These are phyloP conservation scores for Populus nigra DNA, from an alignment of 345 rosid genomes.

Conservation along the genomic window DNA sequence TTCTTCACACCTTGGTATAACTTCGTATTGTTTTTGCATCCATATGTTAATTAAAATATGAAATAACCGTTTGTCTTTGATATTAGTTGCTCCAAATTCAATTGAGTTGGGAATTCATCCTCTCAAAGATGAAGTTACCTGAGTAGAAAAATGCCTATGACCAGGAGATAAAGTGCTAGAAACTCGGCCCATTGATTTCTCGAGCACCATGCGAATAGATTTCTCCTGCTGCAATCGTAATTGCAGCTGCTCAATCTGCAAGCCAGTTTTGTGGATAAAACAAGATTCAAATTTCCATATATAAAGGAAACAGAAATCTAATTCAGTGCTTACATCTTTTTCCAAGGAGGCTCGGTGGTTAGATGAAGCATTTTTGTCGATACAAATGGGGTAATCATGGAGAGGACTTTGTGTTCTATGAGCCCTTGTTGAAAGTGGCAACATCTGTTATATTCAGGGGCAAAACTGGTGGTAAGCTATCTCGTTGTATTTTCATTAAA, in stretches of 20 bases:
- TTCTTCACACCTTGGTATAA: not conserved
- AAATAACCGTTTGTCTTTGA: not conserved
- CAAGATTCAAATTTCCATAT: not conserved
- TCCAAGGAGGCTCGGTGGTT: conserved; percentile 67
- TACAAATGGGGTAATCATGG: conserved; percentile 24
- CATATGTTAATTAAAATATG: not conserved
- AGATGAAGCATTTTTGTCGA: conserved; percentile 28
- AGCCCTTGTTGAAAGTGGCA: conserved; percentile 36
- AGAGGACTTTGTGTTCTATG: conserved; percentile 46
- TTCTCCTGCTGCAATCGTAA: conserved; percentile 75
- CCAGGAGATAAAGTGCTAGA: conserved; percentile 92
- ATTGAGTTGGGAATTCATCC: conserved; percentile 3
- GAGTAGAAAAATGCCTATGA: conserved; percentile 74
- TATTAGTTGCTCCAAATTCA: conserved; percentile 6
- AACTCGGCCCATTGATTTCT: conserved; percentile 83
- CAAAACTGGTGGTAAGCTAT: not conserved
- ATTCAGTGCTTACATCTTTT: conserved; percentile 61
- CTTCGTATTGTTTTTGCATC: not conserved
- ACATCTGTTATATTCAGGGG: conserved; percentile 36
- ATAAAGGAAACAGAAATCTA: conserved; percentile 5
- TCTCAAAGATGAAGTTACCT: conserved; percentile 36
- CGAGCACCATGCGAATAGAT: conserved; percentile 66
- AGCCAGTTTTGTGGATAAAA: conserved; percentile 6
- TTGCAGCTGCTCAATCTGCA: conserved; percentile 84
- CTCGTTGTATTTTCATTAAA: conserved; percentile 4